Base-by-base conservation (phyloP, 2,329 filamentous ascomycete genomes). In the Periconia digitata region DNA sequence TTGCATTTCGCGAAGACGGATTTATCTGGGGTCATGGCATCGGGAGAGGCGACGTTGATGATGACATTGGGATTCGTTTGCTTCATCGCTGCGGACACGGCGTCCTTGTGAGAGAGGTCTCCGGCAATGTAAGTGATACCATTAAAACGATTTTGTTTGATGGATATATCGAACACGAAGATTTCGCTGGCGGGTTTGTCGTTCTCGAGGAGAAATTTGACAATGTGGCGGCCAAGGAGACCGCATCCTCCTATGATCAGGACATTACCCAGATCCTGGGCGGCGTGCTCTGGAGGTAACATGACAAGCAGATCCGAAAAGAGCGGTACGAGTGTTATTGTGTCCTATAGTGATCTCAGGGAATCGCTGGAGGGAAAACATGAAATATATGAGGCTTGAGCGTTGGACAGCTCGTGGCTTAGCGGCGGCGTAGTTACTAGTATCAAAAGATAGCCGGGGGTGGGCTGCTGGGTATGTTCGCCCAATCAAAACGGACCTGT, bases 171-270 rank as follows among this genome's bases (percentile, higher is more conserved):
- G 41, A 58, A 48, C 13, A 46, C 46, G 8, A 46, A 42, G 16
- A 55, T 42, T 12, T 46, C 40, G 18, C 37, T 13, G 12, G 36
- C 13, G 20, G 47, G 43, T n/a, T 36, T 43, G 5, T 42, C 41
- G 39, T 46, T 44, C 12, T 53, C 48, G 3, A 60, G 40, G 21
- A 56, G 51, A 2, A 47, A 29, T 35, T 58, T 51, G 37, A 60
- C 44, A 40, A 60, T 50, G 38, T 56, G 50, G 42, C 53, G 44
- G n/a, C 57, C 57, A 21, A 60, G 49, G 15, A 46, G 20, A 13
- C 57, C 57, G 40, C 55, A 58, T 27, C 57, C 57, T 18, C 57
- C 57, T 22, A 60, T 40, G 35, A 60, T 47, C 5, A 58, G 18
- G 20, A 60, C 55, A 17, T 51, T 27, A 6, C 44, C 52, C 8